Evolutionary conservation across 345 rosid species (phyloP).

Genomic region (Linum usitatissimum): DNA sequence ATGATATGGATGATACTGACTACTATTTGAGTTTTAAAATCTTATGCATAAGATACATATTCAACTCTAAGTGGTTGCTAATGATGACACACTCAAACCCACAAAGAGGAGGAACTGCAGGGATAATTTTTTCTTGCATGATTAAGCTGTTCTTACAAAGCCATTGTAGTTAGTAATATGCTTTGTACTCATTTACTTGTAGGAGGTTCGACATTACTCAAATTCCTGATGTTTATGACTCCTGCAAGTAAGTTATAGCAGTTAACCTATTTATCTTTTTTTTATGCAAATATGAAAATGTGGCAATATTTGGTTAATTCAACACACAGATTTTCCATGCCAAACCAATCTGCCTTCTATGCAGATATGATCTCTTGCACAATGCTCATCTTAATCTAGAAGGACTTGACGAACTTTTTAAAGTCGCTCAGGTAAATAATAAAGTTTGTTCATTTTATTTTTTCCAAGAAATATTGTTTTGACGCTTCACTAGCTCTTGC

Average conservation of each 20-base stretch:
- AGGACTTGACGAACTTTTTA: conserved; percentile 79
- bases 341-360: conserved; percentile 7
- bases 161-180: not conserved
- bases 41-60: not conserved
- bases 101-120: not conserved
- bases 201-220: conserved; percentile 95
- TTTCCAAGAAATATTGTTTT: not conserved
- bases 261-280: not conserved
- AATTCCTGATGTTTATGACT: conserved; percentile 98
- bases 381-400: conserved; percentile 89
- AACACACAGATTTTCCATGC: not conserved
- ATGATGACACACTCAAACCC: too few relatives aligned
- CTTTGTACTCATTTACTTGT: conserved; percentile 23
- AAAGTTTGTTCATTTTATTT: not conserved
- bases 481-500: not conserved
- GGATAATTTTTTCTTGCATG: not conserved
- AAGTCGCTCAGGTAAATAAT: conserved; percentile 74
- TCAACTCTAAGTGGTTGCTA: not conserved
- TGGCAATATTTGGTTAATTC: not conserved
- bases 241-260: conserved; percentile 80
- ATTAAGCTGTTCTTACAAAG: not conserved
- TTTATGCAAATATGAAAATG: not conserved
- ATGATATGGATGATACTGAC: too few relatives aligned
- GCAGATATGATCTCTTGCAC: conserved; percentile 91
- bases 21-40: too few relatives aligned